phyloP scores from a whole-genome alignment of 139 green algal genomes.

The Micractinium sp. region DNA sequence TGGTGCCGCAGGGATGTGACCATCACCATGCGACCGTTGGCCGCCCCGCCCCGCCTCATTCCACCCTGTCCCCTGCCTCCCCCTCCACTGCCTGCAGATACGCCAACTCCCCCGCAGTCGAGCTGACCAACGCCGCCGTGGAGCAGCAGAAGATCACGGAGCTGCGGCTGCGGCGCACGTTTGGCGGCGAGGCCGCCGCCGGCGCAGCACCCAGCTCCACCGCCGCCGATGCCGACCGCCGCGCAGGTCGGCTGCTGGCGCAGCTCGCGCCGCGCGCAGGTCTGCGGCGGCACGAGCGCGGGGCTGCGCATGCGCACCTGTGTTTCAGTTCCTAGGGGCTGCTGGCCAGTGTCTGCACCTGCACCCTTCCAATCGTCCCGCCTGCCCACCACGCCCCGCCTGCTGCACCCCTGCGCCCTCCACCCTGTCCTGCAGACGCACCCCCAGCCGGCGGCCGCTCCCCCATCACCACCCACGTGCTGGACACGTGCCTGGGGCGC shows the following conservation, averaged over 20 bases:
- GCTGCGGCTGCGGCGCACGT: constrained; percentile 77
- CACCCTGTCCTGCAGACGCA: background rate
- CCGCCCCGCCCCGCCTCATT: background rate
- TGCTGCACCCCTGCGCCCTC: background rate
- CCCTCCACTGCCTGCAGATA: constrained; percentile 38
- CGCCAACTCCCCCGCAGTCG: constrained; percentile 67
- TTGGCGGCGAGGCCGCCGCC: constrained; percentile 21
- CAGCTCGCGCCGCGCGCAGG: constrained; percentile 50
- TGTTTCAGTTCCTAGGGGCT: background rate
- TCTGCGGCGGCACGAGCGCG: background rate
- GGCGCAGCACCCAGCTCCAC: background rate
- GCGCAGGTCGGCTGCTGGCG: constrained; percentile 60
- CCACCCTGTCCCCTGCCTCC: background rate
- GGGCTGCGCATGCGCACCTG: background rate
- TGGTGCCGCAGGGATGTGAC: too few relatives aligned
- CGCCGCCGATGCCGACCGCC: constrained; percentile 28
- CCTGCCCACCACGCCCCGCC: background rate
- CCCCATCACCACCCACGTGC: constrained; percentile 95
- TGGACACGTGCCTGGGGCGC: constrained; percentile 83
- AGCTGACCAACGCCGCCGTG: constrained; percentile 71
- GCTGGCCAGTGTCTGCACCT: too few relatives aligned
- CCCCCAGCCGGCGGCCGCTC: constrained; percentile 52
- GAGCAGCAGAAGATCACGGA: constrained; percentile 98
- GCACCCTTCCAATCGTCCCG: background rate
- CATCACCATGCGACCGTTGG: background rate